Percentiles rank a stretch among this genome's conserved stretches.
Evolutionary conservation across 2,329 filamentous ascomycete genomes (phyloP).

Genomic region (Leptographium flavum): DNA sequence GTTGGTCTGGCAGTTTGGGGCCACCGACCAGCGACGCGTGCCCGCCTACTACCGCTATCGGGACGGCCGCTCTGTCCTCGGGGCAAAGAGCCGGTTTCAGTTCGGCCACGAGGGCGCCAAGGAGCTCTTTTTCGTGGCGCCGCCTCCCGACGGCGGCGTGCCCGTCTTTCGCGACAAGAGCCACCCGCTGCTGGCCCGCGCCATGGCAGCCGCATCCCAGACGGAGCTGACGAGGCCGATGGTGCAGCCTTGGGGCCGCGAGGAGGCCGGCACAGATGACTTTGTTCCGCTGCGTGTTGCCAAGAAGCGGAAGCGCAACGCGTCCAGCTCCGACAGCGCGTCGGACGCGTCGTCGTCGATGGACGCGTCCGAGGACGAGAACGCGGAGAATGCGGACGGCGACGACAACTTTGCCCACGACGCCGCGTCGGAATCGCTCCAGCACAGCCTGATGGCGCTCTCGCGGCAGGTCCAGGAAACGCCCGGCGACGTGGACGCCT

Average conservation of each 20-base stretch:
- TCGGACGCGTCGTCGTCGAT: slow-evolving; percentile 10
- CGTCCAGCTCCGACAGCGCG: background rate
- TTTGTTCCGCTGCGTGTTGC: slow-evolving; percentile 31
- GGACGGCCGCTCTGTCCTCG: slow-evolving; percentile 57
- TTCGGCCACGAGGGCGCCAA: slow-evolving; percentile 52
- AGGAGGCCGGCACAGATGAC: slow-evolving; percentile 16
- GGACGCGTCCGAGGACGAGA: slow-evolving; percentile 23
- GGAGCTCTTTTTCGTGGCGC: slow-evolving; percentile 37
- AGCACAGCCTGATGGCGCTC: slow-evolving; percentile 27
- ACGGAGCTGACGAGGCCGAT: slow-evolving; percentile 20
- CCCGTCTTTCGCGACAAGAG: slow-evolving; percentile 31
- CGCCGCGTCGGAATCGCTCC: background rate
- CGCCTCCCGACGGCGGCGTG: slow-evolving; percentile 26
- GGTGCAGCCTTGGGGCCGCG: too few relatives aligned
- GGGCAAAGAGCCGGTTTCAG: slow-evolving; percentile 40
- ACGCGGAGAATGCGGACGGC: slow-evolving; percentile 21
- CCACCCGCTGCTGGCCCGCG: slow-evolving; percentile 25
- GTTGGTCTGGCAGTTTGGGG: slow-evolving; percentile 61
- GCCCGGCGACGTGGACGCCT: slow-evolving; percentile 54
- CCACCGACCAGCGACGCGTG: slow-evolving; percentile 55
- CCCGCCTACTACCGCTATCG: slow-evolving; percentile 59
- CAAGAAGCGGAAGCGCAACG: slow-evolving; percentile 26
- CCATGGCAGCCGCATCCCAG: slow-evolving; percentile 17
- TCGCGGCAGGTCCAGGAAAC: slow-evolving; percentile 47
- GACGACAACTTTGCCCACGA: slow-evolving; percentile 9